Percentiles rank a stretch among this genome's conserved stretches.
Evolutionary conservation across 345 rosid species (phyloP).

Genomic region (Ceriops decandra): DNA sequence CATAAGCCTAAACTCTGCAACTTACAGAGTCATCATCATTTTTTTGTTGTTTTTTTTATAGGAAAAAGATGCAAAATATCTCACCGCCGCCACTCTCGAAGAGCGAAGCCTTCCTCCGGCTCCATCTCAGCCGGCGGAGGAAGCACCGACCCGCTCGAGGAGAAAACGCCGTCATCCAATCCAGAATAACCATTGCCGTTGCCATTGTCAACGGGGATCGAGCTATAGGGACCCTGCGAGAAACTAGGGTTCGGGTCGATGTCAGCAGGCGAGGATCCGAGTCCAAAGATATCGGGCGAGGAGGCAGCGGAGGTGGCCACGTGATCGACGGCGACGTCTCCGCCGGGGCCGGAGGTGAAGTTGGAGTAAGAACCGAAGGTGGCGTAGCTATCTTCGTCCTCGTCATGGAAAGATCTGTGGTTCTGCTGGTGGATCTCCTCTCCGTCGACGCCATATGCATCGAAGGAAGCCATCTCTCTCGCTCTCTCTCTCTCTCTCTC

Average conservation of each 20-base stretch:
- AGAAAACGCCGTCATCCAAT: slow-evolving; percentile 36
- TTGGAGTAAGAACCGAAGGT: slow-evolving; percentile 37
- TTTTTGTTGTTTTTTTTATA: no score
- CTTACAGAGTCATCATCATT: not conserved
- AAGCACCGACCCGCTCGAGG: slow-evolving; percentile 61
- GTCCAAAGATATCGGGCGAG: slow-evolving; percentile 48
- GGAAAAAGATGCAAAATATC: slow-evolving; percentile 9
- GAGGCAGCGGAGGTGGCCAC: slow-evolving; percentile 23
- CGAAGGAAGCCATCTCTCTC: slow-evolving; percentile 44
- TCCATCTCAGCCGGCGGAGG: slow-evolving; percentile 67
- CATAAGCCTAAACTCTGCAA: not conserved
- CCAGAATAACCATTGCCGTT: slow-evolving; percentile 44
- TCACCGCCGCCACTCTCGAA: slow-evolving; percentile 85
- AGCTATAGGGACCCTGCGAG: slow-evolving; percentile 47
- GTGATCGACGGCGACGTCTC: slow-evolving; percentile 45
- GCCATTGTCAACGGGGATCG: slow-evolving; percentile 48
- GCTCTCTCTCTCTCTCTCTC: slow-evolving; percentile 11
- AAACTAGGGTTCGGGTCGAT: slow-evolving; percentile 39
- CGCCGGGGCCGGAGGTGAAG: slow-evolving; percentile 29
- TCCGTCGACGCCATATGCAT: slow-evolving; percentile 39
- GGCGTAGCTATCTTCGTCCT: slow-evolving; percentile 49
- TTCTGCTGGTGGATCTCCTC: slow-evolving; percentile 33
- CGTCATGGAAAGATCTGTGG: slow-evolving; percentile 37
- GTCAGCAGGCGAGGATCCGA: slow-evolving; percentile 33
- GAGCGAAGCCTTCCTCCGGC: slow-evolving; percentile 59